Conservation (phyloP, 768 basidiomycete species). For the Psilocybe tampanensis region DNA sequence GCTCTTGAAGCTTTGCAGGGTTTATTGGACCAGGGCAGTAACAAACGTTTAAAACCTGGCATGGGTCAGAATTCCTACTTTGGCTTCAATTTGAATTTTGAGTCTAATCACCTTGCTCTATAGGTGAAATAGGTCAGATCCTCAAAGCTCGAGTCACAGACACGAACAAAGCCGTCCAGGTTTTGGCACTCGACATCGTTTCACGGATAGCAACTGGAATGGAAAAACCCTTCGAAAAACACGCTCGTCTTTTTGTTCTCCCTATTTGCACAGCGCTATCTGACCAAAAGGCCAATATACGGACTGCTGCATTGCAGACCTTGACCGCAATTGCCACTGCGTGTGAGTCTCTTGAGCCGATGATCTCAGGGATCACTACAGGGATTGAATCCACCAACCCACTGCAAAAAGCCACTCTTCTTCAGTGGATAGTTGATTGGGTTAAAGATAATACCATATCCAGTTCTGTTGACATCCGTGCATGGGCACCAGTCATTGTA, state of each 20-base stretch:
- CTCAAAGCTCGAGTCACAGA: slow-evolving; percentile 89
- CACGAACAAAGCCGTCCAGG: slow-evolving; percentile 93
- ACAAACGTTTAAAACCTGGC: slow-evolving; percentile 87
- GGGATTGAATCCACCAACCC: slow-evolving; percentile 89
- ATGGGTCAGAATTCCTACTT: slow-evolving; percentile 64
- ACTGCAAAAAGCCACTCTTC: slow-evolving; percentile 75
- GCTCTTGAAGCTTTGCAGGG: slow-evolving; percentile 84
- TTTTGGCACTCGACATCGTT: slow-evolving; percentile 87
- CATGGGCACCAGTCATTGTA: slow-evolving; percentile 68
- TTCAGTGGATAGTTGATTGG: slow-evolving; percentile 82
- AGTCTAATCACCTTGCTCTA: slow-evolving; percentile 12
- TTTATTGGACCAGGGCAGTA: slow-evolving; percentile 85
- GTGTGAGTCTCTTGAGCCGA: slow-evolving; percentile 81
- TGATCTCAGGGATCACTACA: slow-evolving; percentile 77
- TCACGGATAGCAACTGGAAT: slow-evolving; percentile 90
- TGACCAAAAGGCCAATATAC: slow-evolving; percentile 90
- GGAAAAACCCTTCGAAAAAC: slow-evolving; percentile 94
- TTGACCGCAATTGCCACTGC: slow-evolving; percentile 83
- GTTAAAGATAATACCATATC: slow-evolving; percentile 65
- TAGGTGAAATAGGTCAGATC: slow-evolving; percentile 89
- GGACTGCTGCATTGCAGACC: slow-evolving; percentile 75
- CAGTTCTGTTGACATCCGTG: slow-evolving; percentile 64
- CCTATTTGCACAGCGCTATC: slow-evolving; percentile 85
- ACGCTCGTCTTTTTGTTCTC: slow-evolving; percentile 72
- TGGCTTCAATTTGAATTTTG: neutral